Base-by-base conservation (phyloP, 2,329 filamentous ascomycete genomes). In the Ascocoryne sarcoides region DNA sequence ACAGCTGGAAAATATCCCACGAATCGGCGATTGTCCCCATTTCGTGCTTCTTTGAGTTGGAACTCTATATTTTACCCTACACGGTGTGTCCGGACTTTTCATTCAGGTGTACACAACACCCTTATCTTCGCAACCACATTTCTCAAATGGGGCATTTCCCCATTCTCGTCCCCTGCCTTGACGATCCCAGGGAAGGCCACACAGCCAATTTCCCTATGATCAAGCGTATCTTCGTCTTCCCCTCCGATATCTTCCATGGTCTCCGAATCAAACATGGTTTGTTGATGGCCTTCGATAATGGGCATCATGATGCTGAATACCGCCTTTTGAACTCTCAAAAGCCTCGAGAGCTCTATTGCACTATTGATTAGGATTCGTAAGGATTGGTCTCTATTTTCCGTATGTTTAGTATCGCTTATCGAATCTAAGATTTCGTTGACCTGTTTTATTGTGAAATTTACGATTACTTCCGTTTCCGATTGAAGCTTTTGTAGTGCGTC, bases 171-270 rank as follows among this genome's bases (percentile, higher is more conserved):
- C 4, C 79, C 79, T 16, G 67, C 63, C 62, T 84, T 84, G 42
- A 77, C 64, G 16, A 84, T 67, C 5, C 73, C 74, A 1, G 79
- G 79, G 41, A 81, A 83, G 2, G 73, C 74, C 16, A 80, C 71
- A 57, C 77, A 83, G 42, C 64, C 65, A 26, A 84, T 70, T 39
- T 76, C 69, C 37, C 75, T 64, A 32, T 64, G 63, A 12, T 62
- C 57, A 16, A 77, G 62, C 8, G 60, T 65, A 14, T 76, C 72
- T 45, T 79, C 76, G 43, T 76, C 73, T 50, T 76, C 62, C 12
- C 75, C 76, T 26, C 76, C 73, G 33, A 81, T 67, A 51, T 83
- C 77, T 50, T 83, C 79, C 79, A 84, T 84, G 3, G 62, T 71
- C 18, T 65, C 63, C 1, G 64, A 43, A 51, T 82, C 74, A 53